Evolutionary conservation across 2,329 filamentous ascomycete species (phyloP).

Genomic region (Cercospora beticola): DNA sequence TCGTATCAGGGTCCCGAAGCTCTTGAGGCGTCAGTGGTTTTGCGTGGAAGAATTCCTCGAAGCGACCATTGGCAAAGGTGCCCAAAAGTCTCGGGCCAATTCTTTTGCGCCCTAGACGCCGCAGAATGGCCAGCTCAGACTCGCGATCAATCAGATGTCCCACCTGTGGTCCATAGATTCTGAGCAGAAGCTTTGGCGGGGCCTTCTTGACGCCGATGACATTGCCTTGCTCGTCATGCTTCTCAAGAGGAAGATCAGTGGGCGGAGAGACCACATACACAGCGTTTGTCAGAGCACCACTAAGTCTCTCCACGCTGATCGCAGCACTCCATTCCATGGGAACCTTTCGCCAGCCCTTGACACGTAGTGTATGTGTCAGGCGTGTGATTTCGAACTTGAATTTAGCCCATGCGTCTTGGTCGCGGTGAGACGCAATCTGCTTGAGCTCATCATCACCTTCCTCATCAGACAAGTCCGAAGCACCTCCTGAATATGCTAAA

Average conservation of each 20-base stretch:
- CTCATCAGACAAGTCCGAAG: slow-evolving; percentile 53
- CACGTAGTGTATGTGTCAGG: slow-evolving; percentile 78
- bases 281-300: slow-evolving; percentile 91
- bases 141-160: slow-evolving; percentile 95
- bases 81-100: slow-evolving; percentile 90
- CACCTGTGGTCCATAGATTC: slow-evolving; percentile 92
- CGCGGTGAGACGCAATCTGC: slow-evolving; percentile 31
- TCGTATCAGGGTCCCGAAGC: slow-evolving; percentile 77
- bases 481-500: slow-evolving; percentile 67
- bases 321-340: slow-evolving; percentile 67
- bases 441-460: slow-evolving; percentile 30
- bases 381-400: slow-evolving; percentile 94
- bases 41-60: slow-evolving; percentile 91
- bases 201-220: slow-evolving; percentile 40
- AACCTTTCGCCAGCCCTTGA: slow-evolving; percentile 89
- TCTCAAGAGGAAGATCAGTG: slow-evolving; percentile 52
- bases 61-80: slow-evolving; percentile 90
- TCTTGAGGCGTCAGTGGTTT: slow-evolving; percentile 74
- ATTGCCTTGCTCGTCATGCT: slow-evolving; percentile 41
- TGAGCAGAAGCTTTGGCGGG: slow-evolving; percentile 74
- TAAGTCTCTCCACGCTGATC: slow-evolving; percentile 72
- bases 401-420: slow-evolving; percentile 67
- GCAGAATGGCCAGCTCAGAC: slow-evolving; percentile 80
- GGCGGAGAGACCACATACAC: slow-evolving; percentile 93
- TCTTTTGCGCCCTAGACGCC: slow-evolving; percentile 81